Evolutionary conservation across 1,139 yeast genomes (phyloP), one percentile per base, ranked within the genome.

Genomic region (Yamadazyma songkhlaensis): DNA sequence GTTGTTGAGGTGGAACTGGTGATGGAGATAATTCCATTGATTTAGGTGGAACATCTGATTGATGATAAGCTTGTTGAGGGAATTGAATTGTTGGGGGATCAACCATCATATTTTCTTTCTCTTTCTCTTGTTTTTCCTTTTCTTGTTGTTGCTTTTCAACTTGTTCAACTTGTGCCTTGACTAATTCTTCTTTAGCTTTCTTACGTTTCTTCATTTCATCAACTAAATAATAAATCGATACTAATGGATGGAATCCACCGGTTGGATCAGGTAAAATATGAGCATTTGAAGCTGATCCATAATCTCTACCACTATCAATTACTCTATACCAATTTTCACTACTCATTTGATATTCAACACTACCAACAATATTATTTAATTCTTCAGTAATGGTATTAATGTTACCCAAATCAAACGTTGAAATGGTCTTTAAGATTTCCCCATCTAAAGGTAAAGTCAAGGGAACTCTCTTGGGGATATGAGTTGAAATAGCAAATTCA

Each of bases 191-290:
- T 62, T 84, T 77, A 17, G 84, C 74, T 65, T 69, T 65, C 69
- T 85, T 77, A 41, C 95, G 76, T 50, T 77, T 79, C 44, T 71
- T 56, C 89, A 84, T 84, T 61, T 92, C 99, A 39, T 78, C 80
- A 15, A 90, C 96, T 50, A 94, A 71, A 55, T 77, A 84, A 58
- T 94, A 94, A 27, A 92, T 83, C 2, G 96, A 87, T 9, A 92
- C 64, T 46, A 90, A 68, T 0, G 98, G 97, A 59, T 89, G 96
- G 60, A 77, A 92, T 1, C 94, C 95, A 39, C 78, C 74, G 1
- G 96, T 86, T n/a, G 97, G 97, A 58, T 87, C 95, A 1, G 76
- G 78, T 49, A 63, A 67, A 37, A 62, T 59, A 41, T 60, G 64
- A 31, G 66, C 52, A 42, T 66, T 67, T 2, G 67, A 58, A 4